Base-by-base conservation (phyloP, 495 filamentous ascomycete species). In the Poronia punctata region DNA sequence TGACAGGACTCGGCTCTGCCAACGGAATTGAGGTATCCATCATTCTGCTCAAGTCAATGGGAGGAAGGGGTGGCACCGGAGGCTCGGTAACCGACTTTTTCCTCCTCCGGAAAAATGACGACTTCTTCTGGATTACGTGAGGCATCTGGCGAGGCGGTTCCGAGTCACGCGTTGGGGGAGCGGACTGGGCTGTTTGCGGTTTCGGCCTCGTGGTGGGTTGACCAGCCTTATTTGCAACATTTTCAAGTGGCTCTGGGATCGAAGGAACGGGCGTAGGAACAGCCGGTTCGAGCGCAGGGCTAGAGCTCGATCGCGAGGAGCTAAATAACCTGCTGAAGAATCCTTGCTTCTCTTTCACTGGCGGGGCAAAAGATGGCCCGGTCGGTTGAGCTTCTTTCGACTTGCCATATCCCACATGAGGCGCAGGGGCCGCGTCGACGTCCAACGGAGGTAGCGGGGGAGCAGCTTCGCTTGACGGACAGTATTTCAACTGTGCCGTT, bases 281-380 rank as follows among this genome's bases (percentile, higher is more conserved):
- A n/a, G n/a, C n/a, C 3, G 34, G 27, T 18, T 45, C 42, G 3
- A 33, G 15, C 3, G 19, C 7, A 38, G 42, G 4, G 27, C 16
- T 45, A 4, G 53, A 33, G 38, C 14, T 50, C 37, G 14, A 66
- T 53, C 70, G 82, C 20, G 72, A 71, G 4, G 72, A 76, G 32
- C 63, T 84, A 61, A 97, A 95, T 9, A 97, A 83, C 46, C 90
- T 79, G 41, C 85, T 78, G 68, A 96, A 96, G 64, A 98, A 98
- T 17, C 92, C 88, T 10, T 74, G 86, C 17, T 80, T 78, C 40
- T 90, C 84, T 55, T 82, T 88, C 11, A 53, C 48, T 19, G 61
- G 61, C 15, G 57, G 52, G 37, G 48, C 38, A 7, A 54, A 47
- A 36, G 37, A 44, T 41, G 53, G 57, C 40, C 47, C 42, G 31